phyloP scores from a whole-genome alignment of 495 filamentous ascomycete species.

The Pseudoneurospora amorphoporcata region DNA sequence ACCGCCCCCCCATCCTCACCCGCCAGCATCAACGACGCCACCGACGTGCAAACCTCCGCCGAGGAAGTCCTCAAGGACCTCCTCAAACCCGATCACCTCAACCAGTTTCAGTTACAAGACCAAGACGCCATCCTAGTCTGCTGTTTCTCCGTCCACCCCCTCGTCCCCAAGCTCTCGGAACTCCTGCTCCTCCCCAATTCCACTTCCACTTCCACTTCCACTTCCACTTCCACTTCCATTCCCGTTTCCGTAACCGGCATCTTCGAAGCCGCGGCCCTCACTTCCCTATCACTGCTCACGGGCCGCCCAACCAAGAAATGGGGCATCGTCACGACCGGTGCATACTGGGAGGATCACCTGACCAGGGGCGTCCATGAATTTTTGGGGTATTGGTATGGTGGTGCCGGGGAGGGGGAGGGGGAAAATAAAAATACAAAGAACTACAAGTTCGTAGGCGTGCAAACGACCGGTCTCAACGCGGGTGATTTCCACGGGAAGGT shows the following conservation, averaged over 20 bases:
- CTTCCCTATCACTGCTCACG: conserved; percentile 39
- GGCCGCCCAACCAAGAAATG: conserved; percentile 41
- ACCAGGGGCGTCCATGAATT: conserved; percentile 48
- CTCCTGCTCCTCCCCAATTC: no score
- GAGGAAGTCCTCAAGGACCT: conserved; percentile 48
- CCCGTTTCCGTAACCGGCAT: conserved; percentile 62
- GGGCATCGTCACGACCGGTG: conserved; percentile 85
- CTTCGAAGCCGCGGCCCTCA: conserved; percentile 67
- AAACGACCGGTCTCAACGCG: conserved; percentile 76
- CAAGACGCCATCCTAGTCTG: conserved; percentile 76
- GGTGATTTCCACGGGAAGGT: conserved; percentile 65
- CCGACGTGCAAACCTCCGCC: conserved; percentile 39
- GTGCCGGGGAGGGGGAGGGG: no score
- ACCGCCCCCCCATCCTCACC: conserved; percentile 36
- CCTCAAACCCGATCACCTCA: conserved; percentile 6
- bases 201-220: no score
- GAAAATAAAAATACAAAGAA: background rate
- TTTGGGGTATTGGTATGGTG: conserved; percentile 38
- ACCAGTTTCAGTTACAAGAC: no score
- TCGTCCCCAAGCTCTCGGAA: conserved; percentile 52
- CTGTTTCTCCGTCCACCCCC: conserved; percentile 82
- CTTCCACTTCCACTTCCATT: background rate
- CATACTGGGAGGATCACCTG: conserved; percentile 68
- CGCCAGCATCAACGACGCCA: conserved; percentile 54
- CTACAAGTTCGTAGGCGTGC: conserved; percentile 60